Percentiles rank a stretch among this genome's conserved stretches.
Evolutionary conservation across 441 rosid species (phyloP).

Genomic region (Erysimum pusillum): DNA sequence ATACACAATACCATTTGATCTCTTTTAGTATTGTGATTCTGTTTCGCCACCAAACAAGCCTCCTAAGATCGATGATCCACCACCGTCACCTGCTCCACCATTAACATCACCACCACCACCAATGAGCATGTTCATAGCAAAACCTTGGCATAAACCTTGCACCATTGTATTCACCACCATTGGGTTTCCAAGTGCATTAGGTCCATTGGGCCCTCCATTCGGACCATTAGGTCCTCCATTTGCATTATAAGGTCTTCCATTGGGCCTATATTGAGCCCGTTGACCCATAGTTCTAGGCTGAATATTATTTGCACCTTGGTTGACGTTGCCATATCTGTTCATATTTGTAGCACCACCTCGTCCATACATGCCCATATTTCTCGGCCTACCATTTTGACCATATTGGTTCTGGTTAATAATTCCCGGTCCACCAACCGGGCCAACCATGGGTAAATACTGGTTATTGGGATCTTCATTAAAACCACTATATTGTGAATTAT

Average conservation of each 20-base stretch:
- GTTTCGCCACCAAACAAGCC: slow-evolving; percentile 31
- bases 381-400: slow-evolving; percentile 13
- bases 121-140: slow-evolving; percentile 39
- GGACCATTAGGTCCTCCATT: slow-evolving; percentile 3
- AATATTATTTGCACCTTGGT: slow-evolving; percentile 7
- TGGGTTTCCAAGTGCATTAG: slow-evolving; percentile 17
- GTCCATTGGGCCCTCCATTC: slow-evolving; percentile 5
- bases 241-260: slow-evolving; percentile 19
- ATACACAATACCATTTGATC: background rate
- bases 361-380: slow-evolving; percentile 24
- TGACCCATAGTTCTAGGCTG: slow-evolving; percentile 36
- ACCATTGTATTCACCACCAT: slow-evolving; percentile 35
- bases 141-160: slow-evolving; percentile 33
- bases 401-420: slow-evolving; percentile 28
- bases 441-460: slow-evolving; percentile 31
- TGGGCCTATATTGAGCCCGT: slow-evolving; percentile 17
- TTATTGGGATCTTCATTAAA: slow-evolving; percentile 16
- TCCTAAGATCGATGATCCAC: slow-evolving; percentile 32
- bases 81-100: slow-evolving; percentile 26
- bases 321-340: slow-evolving; percentile 34
- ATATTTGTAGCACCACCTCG: slow-evolving; percentile 36
- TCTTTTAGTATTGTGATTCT: slow-evolving; percentile 1
- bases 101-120: slow-evolving; percentile 26
- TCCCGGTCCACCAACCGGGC: slow-evolving; percentile 24
- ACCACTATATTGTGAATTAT: slow-evolving; percentile 21